These are phyloP conservation scores for Solanum tarapatanum DNA, from an alignment of 257 asterid species.

Conservation along the genomic window DNA sequence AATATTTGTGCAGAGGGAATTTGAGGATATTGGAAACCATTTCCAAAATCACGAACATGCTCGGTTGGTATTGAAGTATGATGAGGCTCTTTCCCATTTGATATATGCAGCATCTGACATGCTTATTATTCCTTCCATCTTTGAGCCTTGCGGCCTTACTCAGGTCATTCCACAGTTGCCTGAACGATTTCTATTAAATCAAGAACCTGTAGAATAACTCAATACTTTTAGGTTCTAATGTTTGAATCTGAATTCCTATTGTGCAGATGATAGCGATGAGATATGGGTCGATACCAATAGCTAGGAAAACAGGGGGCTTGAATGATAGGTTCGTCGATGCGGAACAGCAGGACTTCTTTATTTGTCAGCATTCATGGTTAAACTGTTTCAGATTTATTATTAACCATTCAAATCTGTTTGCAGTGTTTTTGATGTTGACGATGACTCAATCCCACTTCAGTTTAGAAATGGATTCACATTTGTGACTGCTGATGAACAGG, in stretches of 20 bases:
- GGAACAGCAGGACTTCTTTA: background rate
- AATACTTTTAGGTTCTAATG: background rate
- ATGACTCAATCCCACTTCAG: conserved; percentile 57
- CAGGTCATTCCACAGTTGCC: conserved; percentile 43
- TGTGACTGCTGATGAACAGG: conserved; percentile 71
- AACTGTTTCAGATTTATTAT: background rate
- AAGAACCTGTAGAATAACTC: background rate
- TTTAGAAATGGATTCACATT: conserved; percentile 88
- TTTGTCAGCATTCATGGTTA: background rate
- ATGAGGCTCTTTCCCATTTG: conserved; percentile 74
- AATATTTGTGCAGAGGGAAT: conserved; percentile 62
- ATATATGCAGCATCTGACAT: conserved; percentile 93
- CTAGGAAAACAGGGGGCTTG: conserved; percentile 89
- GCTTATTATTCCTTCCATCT: conserved; percentile 87
- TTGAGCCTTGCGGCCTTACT: conserved; percentile 98
- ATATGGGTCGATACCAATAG: conserved; percentile 88
- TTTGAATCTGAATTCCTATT: background rate
- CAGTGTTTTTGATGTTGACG: conserved; percentile 91
- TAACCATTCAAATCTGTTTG: conserved; percentile 11
- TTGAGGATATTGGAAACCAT: conserved; percentile 62
- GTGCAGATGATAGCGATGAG: conserved; percentile 96
- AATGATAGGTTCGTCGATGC: conserved; percentile 62
- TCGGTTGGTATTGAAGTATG: conserved; percentile 73
- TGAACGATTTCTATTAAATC: background rate
- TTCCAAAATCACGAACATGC: conserved; percentile 59